These are phyloP conservation scores for Neopestalotiopsis clavispora DNA, from an alignment of 2,329 filamentous ascomycete species.

Conservation along the genomic window DNA sequence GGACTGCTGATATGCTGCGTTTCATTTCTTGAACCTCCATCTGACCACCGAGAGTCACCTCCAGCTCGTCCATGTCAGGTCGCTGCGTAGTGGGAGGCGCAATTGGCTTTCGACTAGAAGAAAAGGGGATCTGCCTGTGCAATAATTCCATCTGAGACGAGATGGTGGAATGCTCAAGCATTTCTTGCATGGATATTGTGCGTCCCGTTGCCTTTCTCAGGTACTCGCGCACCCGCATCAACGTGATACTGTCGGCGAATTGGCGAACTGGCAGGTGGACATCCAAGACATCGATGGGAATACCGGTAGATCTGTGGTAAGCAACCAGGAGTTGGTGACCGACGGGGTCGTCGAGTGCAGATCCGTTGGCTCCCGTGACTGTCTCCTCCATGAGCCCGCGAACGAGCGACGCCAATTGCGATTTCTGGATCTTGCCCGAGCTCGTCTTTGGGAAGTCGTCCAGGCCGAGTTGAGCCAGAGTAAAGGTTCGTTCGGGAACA, in stretches of 20 bases:
- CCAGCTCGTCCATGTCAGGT: not conserved
- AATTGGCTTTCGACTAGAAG: not conserved
- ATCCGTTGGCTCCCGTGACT: not conserved
- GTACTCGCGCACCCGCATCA: slow-evolving; percentile 3
- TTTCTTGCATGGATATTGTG: not conserved
- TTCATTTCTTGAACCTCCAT: not conserved
- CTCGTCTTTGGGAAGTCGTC: not conserved
- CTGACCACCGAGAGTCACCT: not conserved
- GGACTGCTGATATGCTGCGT: not conserved
- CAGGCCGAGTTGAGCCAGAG: not conserved
- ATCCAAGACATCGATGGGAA: not conserved
- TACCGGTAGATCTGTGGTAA: slow-evolving; percentile 1
- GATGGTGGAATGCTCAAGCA: not conserved
- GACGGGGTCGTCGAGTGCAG: not conserved
- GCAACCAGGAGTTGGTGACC: not conserved
- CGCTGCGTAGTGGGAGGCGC: accelerated
- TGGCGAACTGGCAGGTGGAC: not conserved
- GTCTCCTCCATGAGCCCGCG: not conserved
- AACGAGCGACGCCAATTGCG: not conserved
- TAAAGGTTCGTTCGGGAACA: slow-evolving; percentile 1
- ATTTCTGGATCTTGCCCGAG: slow-evolving; percentile 5
- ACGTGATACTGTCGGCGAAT: not conserved
- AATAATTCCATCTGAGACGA: not conserved
- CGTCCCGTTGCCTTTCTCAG: not conserved
- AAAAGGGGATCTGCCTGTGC: not conserved